Evolutionary conservation across 2,329 filamentous ascomycete genomes (phyloP).

Genomic region (Epichloe festucae): DNA sequence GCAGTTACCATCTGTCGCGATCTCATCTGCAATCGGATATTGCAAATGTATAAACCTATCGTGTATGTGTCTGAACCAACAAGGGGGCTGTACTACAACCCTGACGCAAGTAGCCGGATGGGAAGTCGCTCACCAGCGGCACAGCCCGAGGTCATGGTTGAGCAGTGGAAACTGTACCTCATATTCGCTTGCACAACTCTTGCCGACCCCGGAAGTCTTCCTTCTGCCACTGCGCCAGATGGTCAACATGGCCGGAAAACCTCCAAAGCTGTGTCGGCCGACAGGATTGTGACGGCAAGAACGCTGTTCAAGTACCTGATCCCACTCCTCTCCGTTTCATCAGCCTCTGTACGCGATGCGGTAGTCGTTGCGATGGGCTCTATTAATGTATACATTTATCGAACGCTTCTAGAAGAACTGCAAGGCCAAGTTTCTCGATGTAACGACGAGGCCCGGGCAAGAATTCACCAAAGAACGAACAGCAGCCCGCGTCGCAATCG

Average conservation of each 20-base stretch:
- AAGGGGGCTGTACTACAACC: slow-evolving; percentile 50
- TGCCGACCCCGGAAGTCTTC: slow-evolving; percentile 60
- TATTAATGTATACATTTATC: slow-evolving; percentile 89
- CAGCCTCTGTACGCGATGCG: slow-evolving; percentile 71
- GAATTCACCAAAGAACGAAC: slow-evolving; percentile 74
- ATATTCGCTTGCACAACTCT: slow-evolving; percentile 95
- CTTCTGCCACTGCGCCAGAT: slow-evolving; percentile 29
- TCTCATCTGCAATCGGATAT: slow-evolving; percentile 78
- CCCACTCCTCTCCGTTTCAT: slow-evolving; percentile 68
- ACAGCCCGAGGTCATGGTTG: slow-evolving; percentile 76
- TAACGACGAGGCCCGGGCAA: slow-evolving; percentile 75
- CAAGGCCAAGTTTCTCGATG: slow-evolving; percentile 77
- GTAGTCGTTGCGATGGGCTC: slow-evolving; percentile 87
- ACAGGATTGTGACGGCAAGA: slow-evolving; percentile 76
- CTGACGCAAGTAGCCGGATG: slow-evolving; percentile 40
- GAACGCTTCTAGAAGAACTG: slow-evolving; percentile 77
- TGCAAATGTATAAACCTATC: slow-evolving; percentile 86
- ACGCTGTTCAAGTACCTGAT: slow-evolving; percentile 87
- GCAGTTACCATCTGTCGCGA: slow-evolving; percentile 84
- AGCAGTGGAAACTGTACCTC: slow-evolving; percentile 96
- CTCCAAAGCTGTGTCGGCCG: slow-evolving; percentile 54
- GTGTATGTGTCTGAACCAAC: slow-evolving; percentile 63
- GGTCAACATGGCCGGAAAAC: slow-evolving; percentile 69
- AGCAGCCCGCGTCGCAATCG: slow-evolving; percentile 73
- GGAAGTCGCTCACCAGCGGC: slow-evolving; percentile 48